A percentile compares a stretch with the other conserved stretches of the same genome.
phyloP scores from a whole-genome alignment of 805 yeast genomes.

The Candida coquimbonensis region DNA sequence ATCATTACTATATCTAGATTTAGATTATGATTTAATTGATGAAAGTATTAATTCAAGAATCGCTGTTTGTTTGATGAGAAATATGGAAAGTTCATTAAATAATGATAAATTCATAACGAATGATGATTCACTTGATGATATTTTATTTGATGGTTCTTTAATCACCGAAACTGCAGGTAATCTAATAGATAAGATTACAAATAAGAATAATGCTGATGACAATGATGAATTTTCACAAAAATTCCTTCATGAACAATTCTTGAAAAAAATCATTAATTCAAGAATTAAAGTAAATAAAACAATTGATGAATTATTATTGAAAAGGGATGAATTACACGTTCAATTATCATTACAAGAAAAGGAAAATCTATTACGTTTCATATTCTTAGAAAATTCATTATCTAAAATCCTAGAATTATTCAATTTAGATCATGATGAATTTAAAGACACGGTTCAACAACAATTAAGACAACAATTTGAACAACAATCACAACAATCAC shows the following conservation, averaged over 20 bases:
- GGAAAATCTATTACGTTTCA: conserved; percentile 63
- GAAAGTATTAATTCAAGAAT: conserved; percentile 59
- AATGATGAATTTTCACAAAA: conserved; percentile 30
- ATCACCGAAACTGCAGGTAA: conserved; percentile 70
- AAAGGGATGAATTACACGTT: conserved; percentile 39
- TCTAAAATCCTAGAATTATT: conserved; percentile 42
- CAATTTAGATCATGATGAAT: conserved; percentile 12
- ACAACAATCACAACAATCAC: conserved; percentile 4
- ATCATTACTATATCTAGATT: conserved; percentile 59
- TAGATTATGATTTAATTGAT: conserved; percentile 58
- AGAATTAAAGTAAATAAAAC: conserved; percentile 38
- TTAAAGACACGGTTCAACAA: conserved; percentile 14
- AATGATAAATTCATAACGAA: conserved; percentile 13
- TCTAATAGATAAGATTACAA: conserved; percentile 37
- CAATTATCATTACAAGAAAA: conserved; percentile 58
- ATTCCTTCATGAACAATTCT: conserved; percentile 31
- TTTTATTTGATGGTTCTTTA: conserved; percentile 69
- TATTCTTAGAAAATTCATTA: conserved; percentile 64
- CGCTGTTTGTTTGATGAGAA: conserved; percentile 75
- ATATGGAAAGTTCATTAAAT: conserved; percentile 59
- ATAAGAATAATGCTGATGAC: conserved; percentile 8
- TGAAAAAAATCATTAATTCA: conserved; percentile 34
- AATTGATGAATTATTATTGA: conserved; percentile 49
- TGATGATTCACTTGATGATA: conserved; percentile 45
- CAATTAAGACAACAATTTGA: background rate